Base-by-base conservation (phyloP, 108 stramenopile genomes). In the Epithemia pelagica region DNA sequence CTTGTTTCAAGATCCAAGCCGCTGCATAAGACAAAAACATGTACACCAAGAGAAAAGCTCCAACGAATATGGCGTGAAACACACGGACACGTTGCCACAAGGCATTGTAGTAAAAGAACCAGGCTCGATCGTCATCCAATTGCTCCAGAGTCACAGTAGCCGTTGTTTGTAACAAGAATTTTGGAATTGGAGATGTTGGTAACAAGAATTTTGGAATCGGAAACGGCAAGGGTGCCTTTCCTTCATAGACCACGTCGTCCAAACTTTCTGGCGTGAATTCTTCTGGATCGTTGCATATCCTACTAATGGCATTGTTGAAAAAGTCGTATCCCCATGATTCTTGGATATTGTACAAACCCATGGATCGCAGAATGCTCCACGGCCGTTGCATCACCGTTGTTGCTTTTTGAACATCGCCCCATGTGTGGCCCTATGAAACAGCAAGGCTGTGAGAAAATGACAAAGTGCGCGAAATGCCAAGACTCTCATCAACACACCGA, bases 291-390 rank as follows among this genome's bases (percentile, higher is more conserved):
- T 77, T 74, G 8, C 66, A 68, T 53, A 81, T 70, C 5, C 80
- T 59, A 54, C 68, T 76, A n/a, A 52, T 69, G 21, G 61, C 27
- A n/a, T 32, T 31, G 15, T 59, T 55, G 28, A 77, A 18, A 59
- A 70, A 81, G 29, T 77, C 76, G 31, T 46, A 46, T 22, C 80
- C 80, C 80, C 80, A 81, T 18, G 59, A 58, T 32, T 62, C 78
- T 57, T 66, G 66, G 8, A 53, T 58, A 53, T 80, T 82, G 37
- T 68, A 70, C 21, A 85, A 19, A 0, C 84, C 84, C 3, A 82
- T 58, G 28, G 69, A 52, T 15, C 78, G 72, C 29, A 85, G 53
- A 0, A 64, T 71, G n/a, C 59, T 64, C 65, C 74, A 73, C 2
- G 81, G 77, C 66, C 78, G 59, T 19, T 54, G 64, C 85, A 82